phyloP scores from a whole-genome alignment of 139 green algal species.

The Picochlorum sp. region DNA sequence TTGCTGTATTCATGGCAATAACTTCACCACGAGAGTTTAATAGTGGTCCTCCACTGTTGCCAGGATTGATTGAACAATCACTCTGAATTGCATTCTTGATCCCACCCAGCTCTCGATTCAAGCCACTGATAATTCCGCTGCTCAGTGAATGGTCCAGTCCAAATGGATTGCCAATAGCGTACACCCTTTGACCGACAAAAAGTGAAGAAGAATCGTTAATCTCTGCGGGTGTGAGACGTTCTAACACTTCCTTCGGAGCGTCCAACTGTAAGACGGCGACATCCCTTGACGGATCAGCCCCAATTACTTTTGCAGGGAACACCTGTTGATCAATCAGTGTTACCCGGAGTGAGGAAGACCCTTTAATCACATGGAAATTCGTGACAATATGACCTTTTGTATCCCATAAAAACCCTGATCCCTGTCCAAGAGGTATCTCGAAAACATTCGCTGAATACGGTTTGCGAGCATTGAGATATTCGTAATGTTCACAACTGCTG shows the following conservation, averaged over 20 bases:
- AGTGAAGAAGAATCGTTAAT: constrained; percentile 8
- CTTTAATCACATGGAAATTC: constrained; percentile 56
- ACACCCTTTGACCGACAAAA: constrained; percentile 60
- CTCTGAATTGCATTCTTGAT: constrained; percentile 55
- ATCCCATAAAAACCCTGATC: constrained; percentile 71
- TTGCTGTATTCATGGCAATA: constrained; percentile 75
- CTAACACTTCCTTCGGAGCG: constrained; percentile 23
- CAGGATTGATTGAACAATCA: constrained; percentile 73
- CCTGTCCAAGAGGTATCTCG: constrained; percentile 42
- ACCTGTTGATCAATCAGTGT: constrained; percentile 43
- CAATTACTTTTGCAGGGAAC: constrained; percentile 34
- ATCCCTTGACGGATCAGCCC: constrained; percentile 59
- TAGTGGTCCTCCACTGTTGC: constrained; percentile 39
- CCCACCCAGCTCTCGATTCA: constrained; percentile 47
- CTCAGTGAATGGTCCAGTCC: constrained; percentile 72
- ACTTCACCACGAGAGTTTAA: constrained; percentile 37
- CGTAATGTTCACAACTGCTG: constrained; percentile 55
- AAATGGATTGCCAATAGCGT: constrained; percentile 66
- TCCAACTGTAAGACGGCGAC: constrained; percentile 70
- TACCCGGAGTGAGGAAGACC: constrained; percentile 28
- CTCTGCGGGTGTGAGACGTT: constrained; percentile 34
- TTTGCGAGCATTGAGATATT: constrained; percentile 27
- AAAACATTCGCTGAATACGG: constrained; percentile 33
- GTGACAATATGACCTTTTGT: constrained; percentile 65
- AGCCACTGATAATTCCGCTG: constrained; percentile 54